Base-by-base conservation (phyloP, 306 rosid species). In the Canavalia gladiata region DNA sequence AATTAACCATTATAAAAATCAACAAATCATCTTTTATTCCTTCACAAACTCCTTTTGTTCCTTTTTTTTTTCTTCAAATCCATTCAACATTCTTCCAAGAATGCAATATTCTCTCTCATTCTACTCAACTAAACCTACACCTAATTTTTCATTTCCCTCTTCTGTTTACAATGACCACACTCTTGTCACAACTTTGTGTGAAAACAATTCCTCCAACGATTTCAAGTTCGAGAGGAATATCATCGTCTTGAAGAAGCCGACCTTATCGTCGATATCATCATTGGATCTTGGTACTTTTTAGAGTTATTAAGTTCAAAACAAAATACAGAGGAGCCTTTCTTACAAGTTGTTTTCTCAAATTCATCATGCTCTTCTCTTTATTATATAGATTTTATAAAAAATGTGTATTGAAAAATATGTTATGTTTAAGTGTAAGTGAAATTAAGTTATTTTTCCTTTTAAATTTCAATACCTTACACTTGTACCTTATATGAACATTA, bases 171-270 rank as follows among this genome's bases (percentile, higher is more conserved):
- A 82, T 41, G 94, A 96, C 18, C 90, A 92, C 52, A 54, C 88
- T 0, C 42, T 88, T 13, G 84, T 94, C 34, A 85, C 92, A 76
- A 87, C 91, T 56, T 79, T 90, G 31, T 76, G 91, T 35, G 91
- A 88, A 41, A 93, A 81, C 85, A 88, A 88, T 4, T 2, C 3
- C 41, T 37, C 41, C 41, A 37, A 37, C 66, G 81, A 75, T 46
- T 90, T 86, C 87, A 93, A 93, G 72, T 18, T 88, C n/a, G 92
- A 89, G 83, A 84, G 85, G 80, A 93, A 90, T 7, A 88, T 85
- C 62, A 49, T 79, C 30, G 86, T 81, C 43, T 88, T 0, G 97
- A 91, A 72, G 97, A 89, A 81, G 89, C 92, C 1, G 84, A 86
- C 39, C 74, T 89, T 1, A 89, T 87, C 0, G 75, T 85, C 13